Conservation (phyloP, 2,329 filamentous ascomycete species). For the Eurotiales sp. region DNA sequence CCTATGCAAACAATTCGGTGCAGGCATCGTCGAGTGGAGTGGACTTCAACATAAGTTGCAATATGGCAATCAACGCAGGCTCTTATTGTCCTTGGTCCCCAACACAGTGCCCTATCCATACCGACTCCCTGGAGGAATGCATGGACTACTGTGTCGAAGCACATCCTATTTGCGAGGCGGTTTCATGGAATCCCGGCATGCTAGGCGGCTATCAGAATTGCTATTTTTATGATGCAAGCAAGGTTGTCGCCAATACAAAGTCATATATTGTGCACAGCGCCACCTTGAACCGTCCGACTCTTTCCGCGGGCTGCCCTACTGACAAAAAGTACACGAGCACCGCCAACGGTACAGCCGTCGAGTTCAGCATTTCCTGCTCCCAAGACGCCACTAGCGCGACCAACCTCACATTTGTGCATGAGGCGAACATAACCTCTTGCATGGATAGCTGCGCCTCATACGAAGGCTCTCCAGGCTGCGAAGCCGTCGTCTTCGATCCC, state of each 20-base stretch:
- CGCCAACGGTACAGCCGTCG: not conserved
- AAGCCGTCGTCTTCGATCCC: constrained; percentile 9
- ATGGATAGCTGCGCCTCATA: constrained; percentile 7
- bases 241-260: not conserved
- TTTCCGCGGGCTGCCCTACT: constrained; percentile 7
- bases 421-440: constrained; percentile 6
- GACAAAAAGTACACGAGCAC: constrained; percentile 3
- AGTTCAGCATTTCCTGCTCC: constrained; percentile 3
- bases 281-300: not conserved
- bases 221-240: constrained; percentile 6
- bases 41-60: constrained; percentile 8
- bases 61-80: not conserved
- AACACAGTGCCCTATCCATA: not conserved
- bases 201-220: constrained; percentile 10
- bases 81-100: constrained; percentile 2
- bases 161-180: constrained; percentile 7
- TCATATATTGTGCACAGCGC: constrained; percentile 1
- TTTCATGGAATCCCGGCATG: constrained; percentile 9
- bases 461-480: not conserved
- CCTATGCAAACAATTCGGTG: constrained; percentile 2
- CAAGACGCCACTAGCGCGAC: constrained; percentile 8
- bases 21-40: not conserved
- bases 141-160: constrained; percentile 9
- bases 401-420: constrained; percentile 7
- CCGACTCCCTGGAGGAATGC: constrained; percentile 7